Conservation (phyloP, 257 asterid species). For the Henckelia pumila region DNA sequence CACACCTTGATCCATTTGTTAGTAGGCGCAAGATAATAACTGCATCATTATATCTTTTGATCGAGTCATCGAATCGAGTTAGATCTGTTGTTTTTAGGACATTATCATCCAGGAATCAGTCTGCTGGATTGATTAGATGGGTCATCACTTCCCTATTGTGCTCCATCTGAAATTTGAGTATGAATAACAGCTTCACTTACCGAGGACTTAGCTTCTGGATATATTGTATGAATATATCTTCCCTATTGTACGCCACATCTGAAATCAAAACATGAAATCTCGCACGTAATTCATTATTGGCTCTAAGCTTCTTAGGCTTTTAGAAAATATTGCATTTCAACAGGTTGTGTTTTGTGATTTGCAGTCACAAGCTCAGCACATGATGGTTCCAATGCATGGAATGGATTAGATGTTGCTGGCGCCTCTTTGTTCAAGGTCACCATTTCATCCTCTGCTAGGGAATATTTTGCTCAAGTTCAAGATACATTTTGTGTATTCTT, state of each 20-base stretch:
- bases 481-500: constrained; percentile 25
- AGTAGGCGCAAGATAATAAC: too few relatives aligned
- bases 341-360: constrained; percentile 21
- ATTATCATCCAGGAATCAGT: background rate
- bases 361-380: constrained; percentile 49
- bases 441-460: constrained; percentile 24
- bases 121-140: background rate
- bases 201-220: background rate
- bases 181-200: background rate
- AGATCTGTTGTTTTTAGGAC: background rate
- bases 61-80: background rate
- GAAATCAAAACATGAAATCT: background rate
- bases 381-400: constrained; percentile 61
- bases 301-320: background rate
- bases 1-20: background rate
- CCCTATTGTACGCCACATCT: too few relatives aligned
- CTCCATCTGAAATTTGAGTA: background rate
- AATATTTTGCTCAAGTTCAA: constrained; percentile 23
- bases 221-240: too few relatives aligned
- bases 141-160: background rate
- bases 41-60: background rate
- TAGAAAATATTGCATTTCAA: constrained; percentile 1
- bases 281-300: background rate
- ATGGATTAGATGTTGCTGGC: constrained; percentile 38
- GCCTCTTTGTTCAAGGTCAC: constrained; percentile 18